Evolutionary conservation across 2,329 filamentous ascomycete genomes (phyloP).

Genomic region (Gliomastix tumulicola): DNA sequence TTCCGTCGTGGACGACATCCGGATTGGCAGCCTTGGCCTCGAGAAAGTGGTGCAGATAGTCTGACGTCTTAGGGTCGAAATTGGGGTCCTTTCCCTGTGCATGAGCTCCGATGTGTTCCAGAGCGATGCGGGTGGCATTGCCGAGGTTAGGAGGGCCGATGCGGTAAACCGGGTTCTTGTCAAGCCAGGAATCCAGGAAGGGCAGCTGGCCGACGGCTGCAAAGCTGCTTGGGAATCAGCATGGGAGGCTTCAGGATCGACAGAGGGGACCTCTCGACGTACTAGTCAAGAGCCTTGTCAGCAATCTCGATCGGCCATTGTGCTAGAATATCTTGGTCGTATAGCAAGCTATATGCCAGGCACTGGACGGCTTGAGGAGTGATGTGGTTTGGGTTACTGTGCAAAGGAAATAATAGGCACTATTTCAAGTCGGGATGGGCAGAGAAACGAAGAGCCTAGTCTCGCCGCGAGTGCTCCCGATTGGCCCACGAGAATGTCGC

Average conservation of each 20-base stretch:
- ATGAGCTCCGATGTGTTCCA: conserved; percentile 9
- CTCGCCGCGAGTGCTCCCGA: too few relatives aligned
- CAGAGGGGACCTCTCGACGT: background rate
- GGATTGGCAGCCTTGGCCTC: conserved; percentile 23
- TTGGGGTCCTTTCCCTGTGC: conserved; percentile 11
- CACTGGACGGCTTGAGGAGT: too few relatives aligned
- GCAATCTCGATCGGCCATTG: conserved; percentile 6
- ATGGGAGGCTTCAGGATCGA: background rate
- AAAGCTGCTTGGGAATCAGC: conserved; percentile 17
- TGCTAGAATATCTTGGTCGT: too few relatives aligned
- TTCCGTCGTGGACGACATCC: conserved; percentile 24
- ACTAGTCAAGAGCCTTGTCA: conserved; percentile 20
- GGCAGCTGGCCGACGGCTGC: conserved; percentile 16
- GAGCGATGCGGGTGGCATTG: conserved; percentile 10
- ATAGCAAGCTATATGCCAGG: too few relatives aligned
- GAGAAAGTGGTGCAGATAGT: conserved; percentile 26
- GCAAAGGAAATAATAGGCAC: too few relatives aligned
- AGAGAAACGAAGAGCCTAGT: too few relatives aligned
- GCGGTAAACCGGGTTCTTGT: conserved; percentile 10
- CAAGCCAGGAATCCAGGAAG: conserved; percentile 15
- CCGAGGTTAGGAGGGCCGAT: conserved; percentile 8
- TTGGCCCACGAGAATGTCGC: too few relatives aligned
- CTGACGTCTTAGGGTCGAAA: conserved; percentile 6
- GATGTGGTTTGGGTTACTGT: too few relatives aligned
- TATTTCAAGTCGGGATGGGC: too few relatives aligned